Evolutionary conservation across 1,284 basidiomycete species (phyloP).

Genomic region (Ustilago trichophora): DNA sequence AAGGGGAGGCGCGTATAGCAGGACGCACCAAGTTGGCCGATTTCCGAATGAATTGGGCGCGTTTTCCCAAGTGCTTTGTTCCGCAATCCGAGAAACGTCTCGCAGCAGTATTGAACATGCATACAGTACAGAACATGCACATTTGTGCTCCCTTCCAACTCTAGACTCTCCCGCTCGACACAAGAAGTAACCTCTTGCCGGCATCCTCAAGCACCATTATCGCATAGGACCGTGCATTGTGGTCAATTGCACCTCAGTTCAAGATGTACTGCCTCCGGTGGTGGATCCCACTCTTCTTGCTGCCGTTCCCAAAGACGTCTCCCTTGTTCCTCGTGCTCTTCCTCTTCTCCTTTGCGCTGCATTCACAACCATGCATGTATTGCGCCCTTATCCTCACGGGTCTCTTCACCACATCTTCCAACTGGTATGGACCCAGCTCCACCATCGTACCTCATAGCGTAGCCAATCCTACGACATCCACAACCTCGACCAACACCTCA

Average conservation of each 20-base stretch:
- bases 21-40: constrained; percentile 2
- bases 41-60: not conserved
- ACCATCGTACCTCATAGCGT: not conserved
- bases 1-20: constrained; percentile 18
- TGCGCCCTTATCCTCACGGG: constrained; percentile 56
- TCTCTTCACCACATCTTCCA: constrained; percentile 52
- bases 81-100: constrained; percentile 3
- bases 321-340: constrained; percentile 58
- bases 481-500: constrained; percentile 1
- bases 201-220: too few species aligned
- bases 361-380: constrained; percentile 60
- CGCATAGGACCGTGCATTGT: too few species aligned
- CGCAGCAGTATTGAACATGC: too few species aligned
- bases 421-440: constrained; percentile 32
- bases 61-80: not conserved
- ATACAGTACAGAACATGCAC: too few species aligned
- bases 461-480: not conserved
- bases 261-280: constrained; percentile 60
- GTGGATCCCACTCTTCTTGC: constrained; percentile 61
- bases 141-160: too few species aligned
- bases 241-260: not conserved
- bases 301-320: constrained; percentile 57
- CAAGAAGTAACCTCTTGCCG: too few species aligned
- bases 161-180: too few species aligned
- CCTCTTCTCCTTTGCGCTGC: constrained; percentile 53